phyloP scores from a whole-genome alignment of 2,329 filamentous ascomycete genomes.

The Sporothrix protearum region DNA sequence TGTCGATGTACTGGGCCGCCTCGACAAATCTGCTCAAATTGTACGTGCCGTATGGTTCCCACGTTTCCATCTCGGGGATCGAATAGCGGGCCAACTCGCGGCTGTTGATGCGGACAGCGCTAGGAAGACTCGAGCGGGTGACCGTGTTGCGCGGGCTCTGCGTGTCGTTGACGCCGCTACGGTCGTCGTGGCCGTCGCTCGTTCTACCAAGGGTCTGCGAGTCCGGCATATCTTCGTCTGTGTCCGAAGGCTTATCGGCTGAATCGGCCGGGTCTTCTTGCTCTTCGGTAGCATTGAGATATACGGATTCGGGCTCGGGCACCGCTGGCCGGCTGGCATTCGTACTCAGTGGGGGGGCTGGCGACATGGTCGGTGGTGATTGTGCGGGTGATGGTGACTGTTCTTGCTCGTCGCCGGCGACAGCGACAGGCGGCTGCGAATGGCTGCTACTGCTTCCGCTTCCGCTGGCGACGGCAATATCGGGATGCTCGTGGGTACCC shows the following conservation, averaged over 20 bases:
- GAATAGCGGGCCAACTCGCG: conserved; percentile 28
- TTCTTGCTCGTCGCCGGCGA: background rate
- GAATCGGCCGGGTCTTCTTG: conserved; percentile 28
- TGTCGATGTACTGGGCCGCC: conserved; percentile 21
- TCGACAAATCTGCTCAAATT: conserved; percentile 23
- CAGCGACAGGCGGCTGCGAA: background rate
- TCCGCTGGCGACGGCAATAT: background rate
- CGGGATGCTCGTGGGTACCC: background rate
- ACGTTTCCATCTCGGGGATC: conserved; percentile 25
- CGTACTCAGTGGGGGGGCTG: conserved; percentile 37
- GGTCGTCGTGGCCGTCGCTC: conserved; percentile 1
- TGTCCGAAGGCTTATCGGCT: conserved; percentile 32
- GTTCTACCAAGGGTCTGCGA: background rate
- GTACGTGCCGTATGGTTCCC: conserved; percentile 26
- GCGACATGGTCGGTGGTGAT: conserved; percentile 44
- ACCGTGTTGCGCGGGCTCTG: background rate
- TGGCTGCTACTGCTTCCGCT: conserved; percentile 6
- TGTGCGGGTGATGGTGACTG: conserved; percentile 32
- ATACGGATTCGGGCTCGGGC: conserved; percentile 25
- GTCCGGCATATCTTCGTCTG: conserved; percentile 29
- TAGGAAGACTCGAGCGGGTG: background rate
- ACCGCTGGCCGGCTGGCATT: background rate
- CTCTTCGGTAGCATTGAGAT: conserved; percentile 16
- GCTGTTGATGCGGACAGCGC: background rate
- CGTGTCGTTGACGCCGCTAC: background rate